phyloP scores from a whole-genome alignment of 768 basidiomycete species.

The Boletus pseudo-olivaceus region DNA sequence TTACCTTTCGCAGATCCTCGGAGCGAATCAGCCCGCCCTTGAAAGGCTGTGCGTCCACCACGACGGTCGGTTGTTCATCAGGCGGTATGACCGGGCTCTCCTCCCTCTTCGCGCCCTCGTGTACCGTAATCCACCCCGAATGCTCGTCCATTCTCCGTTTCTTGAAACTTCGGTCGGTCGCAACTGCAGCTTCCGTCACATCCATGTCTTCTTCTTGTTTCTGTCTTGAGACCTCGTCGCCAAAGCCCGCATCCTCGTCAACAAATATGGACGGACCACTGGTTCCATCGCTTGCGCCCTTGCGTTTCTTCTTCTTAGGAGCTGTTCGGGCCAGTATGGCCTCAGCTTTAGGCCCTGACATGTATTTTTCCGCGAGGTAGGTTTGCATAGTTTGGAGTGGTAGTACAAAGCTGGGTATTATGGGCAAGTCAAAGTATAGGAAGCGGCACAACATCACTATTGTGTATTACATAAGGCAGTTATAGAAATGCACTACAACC shows the following conservation, averaged over 20 bases:
- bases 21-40: constrained; percentile 77
- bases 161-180: constrained; percentile 76
- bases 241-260: constrained; percentile 77
- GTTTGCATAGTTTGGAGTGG: constrained; percentile 51
- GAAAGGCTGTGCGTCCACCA: constrained; percentile 47
- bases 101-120: constrained; percentile 46
- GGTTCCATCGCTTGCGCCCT: constrained; percentile 34
- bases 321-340: constrained; percentile 75
- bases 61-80: constrained; percentile 68
- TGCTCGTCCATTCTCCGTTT: constrained; percentile 56
- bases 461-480: constrained; percentile 2
- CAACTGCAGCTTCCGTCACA: constrained; percentile 61
- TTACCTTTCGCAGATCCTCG: constrained; percentile 65
- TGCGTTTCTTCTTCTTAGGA: constrained; percentile 65
- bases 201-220: constrained; percentile 56
- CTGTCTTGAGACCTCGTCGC: constrained; percentile 40
- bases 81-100: constrained; percentile 50
- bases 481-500: too few relatives aligned
- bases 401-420: background rate
- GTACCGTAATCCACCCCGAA: constrained; percentile 68
- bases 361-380: constrained; percentile 89
- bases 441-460: background rate
- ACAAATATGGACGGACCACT: constrained; percentile 36
- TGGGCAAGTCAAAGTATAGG: background rate
- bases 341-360: constrained; percentile 95